Evolutionary conservation across 805 yeast genomes (phyloP), one percentile per base, ranked within the genome.

Genomic region (Dipodascus albidus): DNA sequence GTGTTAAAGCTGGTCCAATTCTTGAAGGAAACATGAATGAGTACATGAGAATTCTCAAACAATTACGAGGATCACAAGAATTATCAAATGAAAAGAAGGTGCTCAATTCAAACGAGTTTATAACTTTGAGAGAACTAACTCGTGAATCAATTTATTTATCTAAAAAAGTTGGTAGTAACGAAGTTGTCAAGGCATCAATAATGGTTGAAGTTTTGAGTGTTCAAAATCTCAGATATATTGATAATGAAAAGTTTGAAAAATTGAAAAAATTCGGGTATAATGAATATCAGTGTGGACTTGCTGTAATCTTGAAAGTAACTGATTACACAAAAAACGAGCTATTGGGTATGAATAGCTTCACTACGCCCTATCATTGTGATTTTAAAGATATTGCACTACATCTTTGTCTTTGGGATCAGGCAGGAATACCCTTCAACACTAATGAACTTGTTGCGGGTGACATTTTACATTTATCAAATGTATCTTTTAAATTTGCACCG

Each of bases 371-470:
- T 14, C 20, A 4, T 6, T 38, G 44, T 14, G 44, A 38, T 38
- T 38, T 38, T 38, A 38, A 38, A 38, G 20, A 38, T 17, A 38
- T 19, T 38, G 44, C 44, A 6, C 15, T 38, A 38, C 15, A 38
- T 17, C 20, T 38, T 4, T 38, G 44, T 38, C 15, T 38, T 4
- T 38, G 44, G 44, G 44, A 38, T 17, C 44, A 38, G n/a, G 4
- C 44, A 14, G 44, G 44, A 38, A 38, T 38, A 11, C 44, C 44
- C n/a, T 38, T 38, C 44, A 38, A 38, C 15, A 38, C 44, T n/a
- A 6, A 11, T 11, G 44, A 38, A 6, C 17, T 38, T 38, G 44
- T 14, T 38, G 20, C 9, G n/a, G 44, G 44, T 38, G 44, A 38
- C 15, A 38, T 38, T 6, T 38, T 38, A 38, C 44, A 38, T 38